These are phyloP conservation scores for Triadica sebifera DNA, from an alignment of 345 rosid species.

Conservation along the genomic window DNA sequence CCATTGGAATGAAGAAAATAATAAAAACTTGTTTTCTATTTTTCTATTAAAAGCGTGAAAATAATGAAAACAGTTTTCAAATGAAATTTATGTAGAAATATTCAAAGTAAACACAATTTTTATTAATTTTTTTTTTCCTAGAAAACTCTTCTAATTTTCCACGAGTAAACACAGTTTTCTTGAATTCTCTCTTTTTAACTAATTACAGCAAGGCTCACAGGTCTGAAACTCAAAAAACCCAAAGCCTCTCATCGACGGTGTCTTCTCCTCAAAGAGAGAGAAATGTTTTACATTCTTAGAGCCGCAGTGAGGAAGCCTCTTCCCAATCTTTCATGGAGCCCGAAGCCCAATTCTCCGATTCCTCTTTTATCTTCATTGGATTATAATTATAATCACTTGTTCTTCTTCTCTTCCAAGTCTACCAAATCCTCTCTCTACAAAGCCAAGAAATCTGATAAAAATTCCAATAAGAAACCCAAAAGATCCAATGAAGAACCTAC, in stretches of 20 bases:
- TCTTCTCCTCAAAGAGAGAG: background rate
- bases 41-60: too few relatives aligned
- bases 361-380: background rate
- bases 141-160: too few relatives aligned
- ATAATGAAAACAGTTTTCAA: too few relatives aligned
- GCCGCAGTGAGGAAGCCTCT: constrained; percentile 19
- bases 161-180: too few relatives aligned
- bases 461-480: constrained; percentile 33
- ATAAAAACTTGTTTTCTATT: too few relatives aligned
- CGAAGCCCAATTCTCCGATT: background rate
- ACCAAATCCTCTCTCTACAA: constrained; percentile 29
- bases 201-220: too few relatives aligned
- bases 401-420: constrained; percentile 9
- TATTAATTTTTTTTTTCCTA: too few relatives aligned
- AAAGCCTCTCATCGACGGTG: background rate
- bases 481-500: constrained; percentile 29
- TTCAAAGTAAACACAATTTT: too few relatives aligned
- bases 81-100: too few relatives aligned
- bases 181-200: too few relatives aligned
- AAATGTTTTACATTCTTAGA: constrained; percentile 26
- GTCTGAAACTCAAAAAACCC: background rate
- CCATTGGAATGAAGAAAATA: too few relatives aligned
- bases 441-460: constrained; percentile 42
- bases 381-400: background rate
- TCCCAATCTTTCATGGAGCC: background rate